phyloP scores from a whole-genome alignment of 805 yeast genomes.

The Saturnispora gosingensis region DNA sequence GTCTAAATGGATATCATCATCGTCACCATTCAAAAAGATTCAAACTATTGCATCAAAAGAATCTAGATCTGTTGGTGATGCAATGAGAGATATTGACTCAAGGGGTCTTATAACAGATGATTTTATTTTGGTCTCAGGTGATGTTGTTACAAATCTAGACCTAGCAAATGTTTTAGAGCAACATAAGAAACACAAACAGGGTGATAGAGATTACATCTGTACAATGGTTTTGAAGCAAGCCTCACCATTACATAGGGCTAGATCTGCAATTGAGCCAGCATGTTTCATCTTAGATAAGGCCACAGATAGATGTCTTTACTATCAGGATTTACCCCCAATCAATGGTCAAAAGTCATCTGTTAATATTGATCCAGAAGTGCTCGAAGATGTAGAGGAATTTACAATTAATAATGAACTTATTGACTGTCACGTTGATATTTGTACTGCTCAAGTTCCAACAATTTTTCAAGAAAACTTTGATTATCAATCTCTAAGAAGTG shows the following conservation, averaged over 20 bases:
- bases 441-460: conserved; percentile 90
- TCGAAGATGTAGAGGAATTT: conserved; percentile 69
- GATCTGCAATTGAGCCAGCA: conserved; percentile 76
- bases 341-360: conserved; percentile 41
- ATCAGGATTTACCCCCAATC: conserved; percentile 62
- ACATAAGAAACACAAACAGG: conserved; percentile 61
- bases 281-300: conserved; percentile 71
- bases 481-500: conserved; percentile 76
- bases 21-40: conserved; percentile 73
- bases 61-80: conserved; percentile 90
- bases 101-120: conserved; percentile 86
- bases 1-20: conserved; percentile 58
- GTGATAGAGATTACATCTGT: conserved; percentile 84
- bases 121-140: conserved; percentile 85
- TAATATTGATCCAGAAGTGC: conserved; percentile 72
- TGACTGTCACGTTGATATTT: conserved; percentile 94
- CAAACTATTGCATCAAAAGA: conserved; percentile 77
- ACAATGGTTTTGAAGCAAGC: conserved; percentile 91
- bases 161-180: conserved; percentile 61
- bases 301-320: conserved; percentile 71
- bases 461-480: conserved; percentile 95
- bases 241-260: conserved; percentile 71
- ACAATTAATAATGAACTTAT: conserved; percentile 83
- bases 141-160: conserved; percentile 88
- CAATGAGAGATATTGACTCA: conserved; percentile 91